phyloP scores from a whole-genome alignment of 108 stramenopile species.

The Stephanodiscus triporus region DNA sequence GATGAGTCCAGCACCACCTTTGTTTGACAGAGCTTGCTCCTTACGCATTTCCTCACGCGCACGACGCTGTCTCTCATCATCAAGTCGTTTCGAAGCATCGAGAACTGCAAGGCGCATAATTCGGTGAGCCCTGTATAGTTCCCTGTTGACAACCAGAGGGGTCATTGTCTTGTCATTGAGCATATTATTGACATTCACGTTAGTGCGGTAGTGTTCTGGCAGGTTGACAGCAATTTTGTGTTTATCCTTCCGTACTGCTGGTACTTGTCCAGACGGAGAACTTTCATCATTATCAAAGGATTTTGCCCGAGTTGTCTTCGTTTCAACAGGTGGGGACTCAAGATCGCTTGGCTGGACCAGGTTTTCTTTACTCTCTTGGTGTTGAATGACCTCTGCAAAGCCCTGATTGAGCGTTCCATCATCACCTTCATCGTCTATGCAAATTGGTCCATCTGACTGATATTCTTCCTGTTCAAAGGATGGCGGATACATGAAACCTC shows the following conservation, averaged over 20 bases:
- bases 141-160: slow-evolving; percentile 51
- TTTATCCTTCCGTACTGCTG: slow-evolving; percentile 14
- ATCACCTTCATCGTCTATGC: slow-evolving; percentile 42
- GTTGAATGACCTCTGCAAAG: slow-evolving; percentile 40
- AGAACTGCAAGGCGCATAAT: slow-evolving; percentile 62
- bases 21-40: slow-evolving; percentile 37
- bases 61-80: slow-evolving; percentile 58
- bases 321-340: slow-evolving; percentile 10
- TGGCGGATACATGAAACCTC: slow-evolving; percentile 42
- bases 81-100: slow-evolving; percentile 61
- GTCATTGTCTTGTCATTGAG: slow-evolving; percentile 48
- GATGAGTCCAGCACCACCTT: slow-evolving; percentile 46
- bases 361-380: slow-evolving; percentile 37
- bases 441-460: slow-evolving; percentile 24
- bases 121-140: slow-evolving; percentile 60
- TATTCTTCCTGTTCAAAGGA: slow-evolving; percentile 32
- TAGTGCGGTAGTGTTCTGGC: slow-evolving; percentile 34
- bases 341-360: slow-evolving; percentile 6
- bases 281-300: slow-evolving; percentile 31
- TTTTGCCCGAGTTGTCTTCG: slow-evolving; percentile 28
- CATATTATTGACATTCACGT: slow-evolving; percentile 10
- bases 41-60: slow-evolving; percentile 52
- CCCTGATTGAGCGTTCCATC: slow-evolving; percentile 33
- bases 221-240: slow-evolving; percentile 36
- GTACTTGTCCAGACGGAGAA: slow-evolving; percentile 5